A percentile compares a stretch with the other conserved stretches of the same genome.
Evolutionary conservation across 179 eudicot species (phyloP).

Genomic region (Gypsophila paniculata): DNA sequence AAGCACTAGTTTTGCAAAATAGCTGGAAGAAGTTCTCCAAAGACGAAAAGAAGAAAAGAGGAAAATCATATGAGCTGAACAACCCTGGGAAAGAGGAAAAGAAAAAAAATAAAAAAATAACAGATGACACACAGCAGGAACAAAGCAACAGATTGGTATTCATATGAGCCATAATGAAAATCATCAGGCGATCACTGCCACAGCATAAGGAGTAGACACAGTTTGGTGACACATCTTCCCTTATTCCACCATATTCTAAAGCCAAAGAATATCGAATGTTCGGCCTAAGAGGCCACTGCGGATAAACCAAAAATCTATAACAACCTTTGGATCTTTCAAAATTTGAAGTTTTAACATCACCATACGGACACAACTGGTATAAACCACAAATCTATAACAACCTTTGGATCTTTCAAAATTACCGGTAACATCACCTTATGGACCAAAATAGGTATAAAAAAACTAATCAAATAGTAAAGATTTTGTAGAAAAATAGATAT

Average conservation of each 20-base stretch:
- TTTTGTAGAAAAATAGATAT: neutral
- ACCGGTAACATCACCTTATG: neutral
- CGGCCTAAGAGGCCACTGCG: neutral
- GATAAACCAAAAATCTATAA: neutral
- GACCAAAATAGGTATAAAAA: neutral
- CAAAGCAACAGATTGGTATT: neutral
- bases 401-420: neutral
- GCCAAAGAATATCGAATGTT: neutral
- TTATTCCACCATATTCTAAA: neutral
- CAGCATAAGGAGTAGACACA: too few relatives aligned
- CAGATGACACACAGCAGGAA: neutral
- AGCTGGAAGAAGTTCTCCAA: neutral
- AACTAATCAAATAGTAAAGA: too few relatives aligned
- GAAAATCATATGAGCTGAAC: neutral
- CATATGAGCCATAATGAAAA: neutral
- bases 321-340: neutral
- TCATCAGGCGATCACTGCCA: neutral
- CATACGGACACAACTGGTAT: neutral
- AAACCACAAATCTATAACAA: neutral
- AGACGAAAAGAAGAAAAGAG: too few relatives aligned
- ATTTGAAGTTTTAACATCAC: neutral
- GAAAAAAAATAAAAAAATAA: too few relatives aligned
- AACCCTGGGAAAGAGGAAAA: neutral
- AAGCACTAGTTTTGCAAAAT: neutral
- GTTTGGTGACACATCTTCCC: too few relatives aligned